A percentile compares a stretch with the other conserved stretches of the same genome.
Conservation (phyloP, 2,329 filamentous ascomycete genomes). For the Fusarium algeriense region DNA sequence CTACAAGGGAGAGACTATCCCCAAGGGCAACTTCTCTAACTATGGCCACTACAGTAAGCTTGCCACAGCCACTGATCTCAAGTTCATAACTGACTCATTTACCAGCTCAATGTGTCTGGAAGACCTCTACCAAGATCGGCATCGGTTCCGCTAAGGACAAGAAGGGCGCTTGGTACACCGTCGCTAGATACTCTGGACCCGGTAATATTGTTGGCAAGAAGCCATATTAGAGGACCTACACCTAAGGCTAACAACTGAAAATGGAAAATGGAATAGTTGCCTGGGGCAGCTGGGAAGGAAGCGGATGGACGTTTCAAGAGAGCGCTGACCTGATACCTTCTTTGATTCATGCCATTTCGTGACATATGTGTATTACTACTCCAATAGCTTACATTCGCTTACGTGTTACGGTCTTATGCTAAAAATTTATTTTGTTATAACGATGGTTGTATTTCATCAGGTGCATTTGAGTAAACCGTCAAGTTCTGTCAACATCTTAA, state of each 20-base stretch:
- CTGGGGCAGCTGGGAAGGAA: neutral
- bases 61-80: accelerated
- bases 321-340: slow-evolving; percentile 25
- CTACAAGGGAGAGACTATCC: slow-evolving; percentile 39
- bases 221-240: slow-evolving; percentile 37
- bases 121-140: slow-evolving; percentile 49
- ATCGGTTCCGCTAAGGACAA: slow-evolving; percentile 46
- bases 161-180: slow-evolving; percentile 50
- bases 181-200: slow-evolving; percentile 51
- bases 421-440: neutral
- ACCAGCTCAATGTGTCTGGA: slow-evolving; percentile 50
- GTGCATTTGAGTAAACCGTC: too few relatives aligned
- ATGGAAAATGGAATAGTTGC: neutral
- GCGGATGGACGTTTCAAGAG: neutral
- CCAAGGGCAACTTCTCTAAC: slow-evolving; percentile 37
- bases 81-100: neutral
- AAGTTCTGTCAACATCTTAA: too few relatives aligned
- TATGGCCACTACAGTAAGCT: slow-evolving; percentile 49
- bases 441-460: too few relatives aligned
- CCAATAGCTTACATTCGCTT: slow-evolving; percentile 22
- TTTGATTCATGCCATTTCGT: slow-evolving; percentile 11
- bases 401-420: slow-evolving; percentile 7
- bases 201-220: slow-evolving; percentile 51
- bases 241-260: too few relatives aligned
- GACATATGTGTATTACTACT: slow-evolving; percentile 21